Percentiles rank a stretch among this genome's conserved stretches.
Conservation (phyloP, 192 early-diverging fungal species). For the Coemansia sp. region DNA sequence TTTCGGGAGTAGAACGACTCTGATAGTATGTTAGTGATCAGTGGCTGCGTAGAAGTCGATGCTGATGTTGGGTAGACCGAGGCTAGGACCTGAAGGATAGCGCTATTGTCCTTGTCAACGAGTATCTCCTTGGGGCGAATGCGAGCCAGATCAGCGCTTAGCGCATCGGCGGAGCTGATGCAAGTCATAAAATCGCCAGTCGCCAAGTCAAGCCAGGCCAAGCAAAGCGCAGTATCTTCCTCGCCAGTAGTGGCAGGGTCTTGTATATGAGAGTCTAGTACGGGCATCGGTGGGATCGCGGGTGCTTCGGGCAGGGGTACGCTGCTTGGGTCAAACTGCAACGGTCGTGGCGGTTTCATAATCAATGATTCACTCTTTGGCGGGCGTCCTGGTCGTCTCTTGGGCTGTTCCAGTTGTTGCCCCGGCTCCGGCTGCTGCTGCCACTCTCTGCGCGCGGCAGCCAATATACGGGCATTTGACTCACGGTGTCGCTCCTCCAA, state of each 20-base stretch:
- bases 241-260: neutral
- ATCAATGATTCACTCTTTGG: conserved; percentile 5
- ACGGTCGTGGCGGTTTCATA: conserved; percentile 12
- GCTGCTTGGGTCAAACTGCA: conserved; percentile 22
- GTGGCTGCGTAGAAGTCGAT: conserved; percentile 11
- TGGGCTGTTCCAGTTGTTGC: neutral
- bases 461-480: neutral
- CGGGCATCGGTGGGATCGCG: conserved; percentile 18
- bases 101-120: conserved; percentile 36
- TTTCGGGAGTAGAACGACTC: conserved; percentile 12
- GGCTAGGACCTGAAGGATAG: conserved; percentile 3
- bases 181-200: conserved; percentile 86
- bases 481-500: neutral
- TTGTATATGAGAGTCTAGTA: neutral
- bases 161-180: conserved; percentile 44
- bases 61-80: conserved; percentile 15
- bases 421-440: neutral
- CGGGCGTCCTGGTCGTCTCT: conserved; percentile 11
- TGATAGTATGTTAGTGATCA: conserved; percentile 9
- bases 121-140: conserved; percentile 88
- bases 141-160: conserved; percentile 73
- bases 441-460: conserved; percentile 15
- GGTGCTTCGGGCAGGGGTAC: conserved; percentile 21
- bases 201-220: conserved; percentile 91
- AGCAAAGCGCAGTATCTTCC: conserved; percentile 50